Evolutionary conservation across 1,139 yeast genomes (phyloP).

Genomic region (Saccharomyces hybrid): DNA sequence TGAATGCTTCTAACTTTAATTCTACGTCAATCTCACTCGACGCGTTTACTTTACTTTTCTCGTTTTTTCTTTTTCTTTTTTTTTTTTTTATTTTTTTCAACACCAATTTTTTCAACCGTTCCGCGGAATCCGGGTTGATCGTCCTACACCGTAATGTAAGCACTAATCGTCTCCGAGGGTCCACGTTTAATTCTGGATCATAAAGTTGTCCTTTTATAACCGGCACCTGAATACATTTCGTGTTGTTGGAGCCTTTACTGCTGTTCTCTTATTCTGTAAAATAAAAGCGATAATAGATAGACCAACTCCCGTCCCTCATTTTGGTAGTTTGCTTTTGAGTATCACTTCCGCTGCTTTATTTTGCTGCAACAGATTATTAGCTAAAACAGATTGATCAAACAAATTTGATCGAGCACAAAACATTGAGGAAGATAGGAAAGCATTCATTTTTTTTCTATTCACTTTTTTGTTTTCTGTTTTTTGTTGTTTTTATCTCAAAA

Average conservation of each 20-base stretch:
- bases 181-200: background rate
- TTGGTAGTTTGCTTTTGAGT: background rate
- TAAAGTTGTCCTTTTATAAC: background rate
- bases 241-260: background rate
- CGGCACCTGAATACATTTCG: background rate
- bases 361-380: background rate
- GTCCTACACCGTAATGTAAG: background rate
- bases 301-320: background rate
- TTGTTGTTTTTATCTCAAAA: background rate
- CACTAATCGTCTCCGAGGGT: background rate
- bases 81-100: too few species aligned
- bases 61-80: background rate
- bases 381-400: background rate
- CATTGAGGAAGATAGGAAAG: background rate
- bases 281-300: background rate
- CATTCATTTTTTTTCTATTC: background rate
- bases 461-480: background rate
- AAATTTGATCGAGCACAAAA: background rate
- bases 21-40: background rate
- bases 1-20: background rate
- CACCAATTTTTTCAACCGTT: conserved; percentile 1
- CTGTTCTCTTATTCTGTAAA: background rate
- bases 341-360: background rate
- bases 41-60: background rate
- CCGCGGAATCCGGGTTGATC: background rate